Evolutionary conservation across 176 grass and related monocot species (phyloP).

Genomic region (Cenchrus fungigraminus): DNA sequence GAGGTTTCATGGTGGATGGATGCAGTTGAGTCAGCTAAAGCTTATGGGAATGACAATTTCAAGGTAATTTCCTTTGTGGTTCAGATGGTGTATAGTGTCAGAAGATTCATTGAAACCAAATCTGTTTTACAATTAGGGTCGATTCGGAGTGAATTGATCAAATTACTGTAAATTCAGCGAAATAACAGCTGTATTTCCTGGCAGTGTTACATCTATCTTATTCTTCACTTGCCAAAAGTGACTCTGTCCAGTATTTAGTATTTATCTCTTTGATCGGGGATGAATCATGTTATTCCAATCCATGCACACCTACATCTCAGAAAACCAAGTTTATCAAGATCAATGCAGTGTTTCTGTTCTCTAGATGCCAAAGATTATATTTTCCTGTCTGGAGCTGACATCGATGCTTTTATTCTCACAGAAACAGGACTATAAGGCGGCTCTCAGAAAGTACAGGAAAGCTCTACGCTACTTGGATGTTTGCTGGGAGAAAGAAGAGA

Average conservation of each 20-base stretch:
- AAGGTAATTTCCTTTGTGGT: conserved; percentile 59
- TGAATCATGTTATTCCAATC: conserved; percentile 4
- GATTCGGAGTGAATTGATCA: neutral
- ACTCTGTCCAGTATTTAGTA: conserved; percentile 3
- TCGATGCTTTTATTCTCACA: conserved; percentile 38
- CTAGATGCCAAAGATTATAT: conserved; percentile 8
- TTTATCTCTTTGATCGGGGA: neutral
- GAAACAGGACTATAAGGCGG: conserved; percentile 94
- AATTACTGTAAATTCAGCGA: neutral
- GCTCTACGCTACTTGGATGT: conserved; percentile 90
- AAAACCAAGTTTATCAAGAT: neutral
- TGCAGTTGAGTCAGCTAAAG: conserved; percentile 82
- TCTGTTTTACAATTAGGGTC: neutral
- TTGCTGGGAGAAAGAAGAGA: conserved; percentile 99
- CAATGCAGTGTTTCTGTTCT: neutral
- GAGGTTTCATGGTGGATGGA: conserved; percentile 98
- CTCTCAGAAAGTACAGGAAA: conserved; percentile 97
- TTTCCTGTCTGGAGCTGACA: conserved; percentile 31
- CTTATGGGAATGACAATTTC: conserved; percentile 91
- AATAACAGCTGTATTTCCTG: neutral
- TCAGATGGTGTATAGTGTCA: neutral
- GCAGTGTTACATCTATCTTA: conserved; percentile 1
- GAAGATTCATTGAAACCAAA: neutral
- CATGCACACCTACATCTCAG: neutral
- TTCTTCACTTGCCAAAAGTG: conserved; percentile 1